Conservation (phyloP, 768 basidiomycete genomes). For the Sporobolomyces phaffii region DNA sequence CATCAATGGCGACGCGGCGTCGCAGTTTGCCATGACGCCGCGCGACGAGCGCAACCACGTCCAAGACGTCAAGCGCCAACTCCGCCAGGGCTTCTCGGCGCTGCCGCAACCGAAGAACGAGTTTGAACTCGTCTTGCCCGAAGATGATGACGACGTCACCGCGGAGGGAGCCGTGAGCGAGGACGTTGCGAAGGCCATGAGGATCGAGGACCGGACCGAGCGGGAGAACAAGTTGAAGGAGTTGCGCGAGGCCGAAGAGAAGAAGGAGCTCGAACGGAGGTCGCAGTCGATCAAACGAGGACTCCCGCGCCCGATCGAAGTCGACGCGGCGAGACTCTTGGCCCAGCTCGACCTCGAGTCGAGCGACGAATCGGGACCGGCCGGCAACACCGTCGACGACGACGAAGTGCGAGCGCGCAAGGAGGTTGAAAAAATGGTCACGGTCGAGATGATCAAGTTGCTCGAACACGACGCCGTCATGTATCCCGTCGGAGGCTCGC, state of each 20-base stretch:
- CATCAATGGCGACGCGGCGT: conserved; percentile 64
- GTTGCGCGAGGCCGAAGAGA: conserved; percentile 67
- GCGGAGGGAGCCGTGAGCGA: conserved; percentile 43
- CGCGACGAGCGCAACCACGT: conserved; percentile 63
- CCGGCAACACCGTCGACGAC: too few relatives aligned
- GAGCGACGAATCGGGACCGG: conserved; percentile 48
- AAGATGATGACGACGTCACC: conserved; percentile 64
- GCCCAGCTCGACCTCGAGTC: conserved; percentile 52
- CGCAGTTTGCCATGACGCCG: conserved; percentile 62
- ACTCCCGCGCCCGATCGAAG: conserved; percentile 77
- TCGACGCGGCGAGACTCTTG: conserved; percentile 64
- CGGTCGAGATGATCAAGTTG: conserved; percentile 69
- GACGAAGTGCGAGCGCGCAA: too few relatives aligned
- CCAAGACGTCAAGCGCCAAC: conserved; percentile 64
- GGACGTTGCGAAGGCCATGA: conserved; percentile 46
- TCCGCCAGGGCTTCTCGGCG: conserved; percentile 65
- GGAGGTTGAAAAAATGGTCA: conserved; percentile 60
- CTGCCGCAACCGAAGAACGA: conserved; percentile 94
- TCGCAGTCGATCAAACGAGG: conserved; percentile 72
- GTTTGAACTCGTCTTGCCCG: conserved; percentile 87
- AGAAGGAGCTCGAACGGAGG: conserved; percentile 70
- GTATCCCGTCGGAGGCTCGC: conserved; percentile 82
- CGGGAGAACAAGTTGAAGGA: conserved; percentile 69
- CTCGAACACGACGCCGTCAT: conserved; percentile 81
- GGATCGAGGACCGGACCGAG: conserved; percentile 87